A percentile compares a stretch with the other conserved stretches of the same genome.
These are phyloP conservation scores for Tricholoma terreum DNA, from an alignment of 768 basidiomycete species.

Conservation along the genomic window DNA sequence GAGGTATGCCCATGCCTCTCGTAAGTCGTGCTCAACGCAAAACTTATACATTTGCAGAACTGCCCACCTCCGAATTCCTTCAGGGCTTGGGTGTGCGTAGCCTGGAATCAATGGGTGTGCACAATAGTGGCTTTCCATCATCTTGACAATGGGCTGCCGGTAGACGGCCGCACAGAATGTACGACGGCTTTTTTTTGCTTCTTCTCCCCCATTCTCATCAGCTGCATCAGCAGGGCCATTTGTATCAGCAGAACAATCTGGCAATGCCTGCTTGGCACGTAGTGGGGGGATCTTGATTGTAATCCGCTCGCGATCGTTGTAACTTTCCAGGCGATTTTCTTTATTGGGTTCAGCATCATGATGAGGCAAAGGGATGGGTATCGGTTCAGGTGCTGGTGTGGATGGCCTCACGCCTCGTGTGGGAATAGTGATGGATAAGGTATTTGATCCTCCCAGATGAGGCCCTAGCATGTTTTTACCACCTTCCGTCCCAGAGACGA, in stretches of 20 bases:
- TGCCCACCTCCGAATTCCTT: not conserved
- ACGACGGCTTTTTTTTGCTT: not conserved
- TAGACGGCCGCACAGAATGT: slow-evolving; percentile 16
- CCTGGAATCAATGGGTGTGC: too few relatives aligned
- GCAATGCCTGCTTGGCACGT: not conserved
- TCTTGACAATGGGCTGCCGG: slow-evolving; percentile 3
- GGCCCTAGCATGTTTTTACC: not conserved
- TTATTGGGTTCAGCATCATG: too few relatives aligned
- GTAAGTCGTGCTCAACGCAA: too few relatives aligned
- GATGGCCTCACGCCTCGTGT: too few relatives aligned
- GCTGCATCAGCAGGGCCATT: not conserved
- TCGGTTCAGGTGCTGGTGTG: too few relatives aligned
- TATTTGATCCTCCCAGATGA: too few relatives aligned
- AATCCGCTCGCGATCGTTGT: not conserved
- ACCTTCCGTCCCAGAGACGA: too few relatives aligned
- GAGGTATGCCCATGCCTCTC: too few relatives aligned
- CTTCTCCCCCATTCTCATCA: not conserved
- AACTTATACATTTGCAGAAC: not conserved
- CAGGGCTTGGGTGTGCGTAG: too few relatives aligned
- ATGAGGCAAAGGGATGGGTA: too few relatives aligned
- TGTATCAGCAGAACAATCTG: too few relatives aligned
- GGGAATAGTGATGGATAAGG: not conserved
- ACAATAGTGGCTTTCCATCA: not conserved
- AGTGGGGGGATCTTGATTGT: not conserved
- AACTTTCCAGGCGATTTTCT: not conserved